A percentile compares a stretch with the other conserved stretches of the same genome.
Evolutionary conservation across 2,329 filamentous ascomycete species (phyloP).

Genomic region (Hypocrella siamensis): DNA sequence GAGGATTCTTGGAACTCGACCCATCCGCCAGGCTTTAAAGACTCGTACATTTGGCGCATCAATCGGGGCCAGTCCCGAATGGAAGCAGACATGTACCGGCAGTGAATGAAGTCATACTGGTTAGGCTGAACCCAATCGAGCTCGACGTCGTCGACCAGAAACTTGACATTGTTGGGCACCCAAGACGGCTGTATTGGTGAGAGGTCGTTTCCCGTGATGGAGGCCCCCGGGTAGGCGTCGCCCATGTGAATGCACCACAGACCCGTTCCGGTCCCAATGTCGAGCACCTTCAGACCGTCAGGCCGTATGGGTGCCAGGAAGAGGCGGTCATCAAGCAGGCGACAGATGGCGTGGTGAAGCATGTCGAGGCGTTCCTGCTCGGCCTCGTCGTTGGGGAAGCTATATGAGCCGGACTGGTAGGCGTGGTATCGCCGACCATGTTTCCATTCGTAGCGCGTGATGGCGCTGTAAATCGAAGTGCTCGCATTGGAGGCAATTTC

Average conservation of each 20-base stretch:
- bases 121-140: conserved; percentile 28
- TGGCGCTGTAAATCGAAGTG: conserved; percentile 15
- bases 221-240: conserved; percentile 18
- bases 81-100: conserved; percentile 17
- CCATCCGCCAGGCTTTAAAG: conserved; percentile 30
- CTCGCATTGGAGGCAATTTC: conserved; percentile 6
- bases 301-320: conserved; percentile 20
- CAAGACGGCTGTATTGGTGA: conserved; percentile 27
- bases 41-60: conserved; percentile 11
- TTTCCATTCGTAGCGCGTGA: conserved; percentile 20
- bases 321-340: conserved; percentile 17
- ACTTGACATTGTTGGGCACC: conserved; percentile 41
- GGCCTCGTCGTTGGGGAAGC: conserved; percentile 20
- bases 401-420: conserved; percentile 19
- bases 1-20: conserved; percentile 28
- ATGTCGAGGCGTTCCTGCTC: conserved; percentile 24
- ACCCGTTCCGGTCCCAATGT: conserved; percentile 29
- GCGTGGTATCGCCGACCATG: conserved; percentile 25
- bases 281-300: conserved; percentile 22
- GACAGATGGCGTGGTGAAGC: conserved; percentile 17
- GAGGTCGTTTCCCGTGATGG: conserved; percentile 22
- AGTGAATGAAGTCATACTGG: conserved; percentile 18
- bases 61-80: conserved; percentile 15
- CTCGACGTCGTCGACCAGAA: conserved; percentile 43
- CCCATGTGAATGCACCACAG: conserved; percentile 31